Conservation (phyloP, 352 stramenopile genomes). For the Phytophthora palmivora region DNA sequence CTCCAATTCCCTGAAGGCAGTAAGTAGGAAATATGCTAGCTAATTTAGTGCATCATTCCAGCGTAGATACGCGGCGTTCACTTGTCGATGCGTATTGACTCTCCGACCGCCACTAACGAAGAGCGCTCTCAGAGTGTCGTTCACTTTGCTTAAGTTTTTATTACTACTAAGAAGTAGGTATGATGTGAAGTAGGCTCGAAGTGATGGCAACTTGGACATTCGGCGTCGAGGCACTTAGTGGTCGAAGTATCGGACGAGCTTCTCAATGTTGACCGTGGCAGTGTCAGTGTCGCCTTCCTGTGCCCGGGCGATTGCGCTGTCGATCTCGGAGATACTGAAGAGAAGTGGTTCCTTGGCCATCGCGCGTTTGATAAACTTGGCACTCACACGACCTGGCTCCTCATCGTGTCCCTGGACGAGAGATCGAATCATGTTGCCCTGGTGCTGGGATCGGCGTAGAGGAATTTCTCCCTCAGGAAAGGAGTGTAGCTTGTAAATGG, state of each 20-base stretch:
- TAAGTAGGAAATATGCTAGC: slow-evolving; percentile 20
- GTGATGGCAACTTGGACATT: neutral
- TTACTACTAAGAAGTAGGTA: too few species aligned
- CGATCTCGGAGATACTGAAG: slow-evolving; percentile 78
- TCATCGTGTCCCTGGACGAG: slow-evolving; percentile 72
- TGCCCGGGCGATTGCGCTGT: slow-evolving; percentile 57
- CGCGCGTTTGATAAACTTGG: slow-evolving; percentile 66
- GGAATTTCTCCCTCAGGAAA: slow-evolving; percentile 55
- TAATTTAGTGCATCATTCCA: slow-evolving; percentile 30
- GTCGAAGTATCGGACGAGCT: slow-evolving; percentile 74
- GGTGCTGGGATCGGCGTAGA: slow-evolving; percentile 65
- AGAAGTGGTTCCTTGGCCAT: slow-evolving; percentile 82
- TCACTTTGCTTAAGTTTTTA: slow-evolving; percentile 32
- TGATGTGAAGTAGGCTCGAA: slow-evolving; percentile 9
- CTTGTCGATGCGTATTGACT: slow-evolving; percentile 18
- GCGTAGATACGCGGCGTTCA: slow-evolving; percentile 7
- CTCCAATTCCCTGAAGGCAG: slow-evolving; percentile 7
- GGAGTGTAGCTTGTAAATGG: slow-evolving; percentile 84
- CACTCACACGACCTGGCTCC: slow-evolving; percentile 55
- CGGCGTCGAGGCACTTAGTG: slow-evolving; percentile 27
- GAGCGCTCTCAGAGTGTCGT: slow-evolving; percentile 12
- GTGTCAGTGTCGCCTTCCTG: slow-evolving; percentile 44
- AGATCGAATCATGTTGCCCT: slow-evolving; percentile 76
- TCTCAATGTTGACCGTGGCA: slow-evolving; percentile 60
- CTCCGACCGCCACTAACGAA: slow-evolving; percentile 25